Evolutionary conservation across 106 monocot genomes (phyloP).

Genomic region (Phalaenopsis aphrodite): DNA sequence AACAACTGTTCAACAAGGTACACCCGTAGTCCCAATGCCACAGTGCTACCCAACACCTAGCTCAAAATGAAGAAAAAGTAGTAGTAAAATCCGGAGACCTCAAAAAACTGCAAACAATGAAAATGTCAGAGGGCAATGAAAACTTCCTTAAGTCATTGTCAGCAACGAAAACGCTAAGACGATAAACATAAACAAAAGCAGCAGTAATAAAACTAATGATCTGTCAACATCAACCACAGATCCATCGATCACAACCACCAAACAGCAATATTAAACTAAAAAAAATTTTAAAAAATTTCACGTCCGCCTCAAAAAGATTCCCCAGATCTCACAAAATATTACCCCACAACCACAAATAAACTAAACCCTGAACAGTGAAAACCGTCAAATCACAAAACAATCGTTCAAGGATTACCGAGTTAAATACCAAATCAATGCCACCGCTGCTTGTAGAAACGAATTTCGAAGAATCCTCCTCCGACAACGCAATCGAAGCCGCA

Average conservation of each 20-base stretch:
- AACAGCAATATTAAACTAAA: background rate
- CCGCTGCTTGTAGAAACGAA: conserved; percentile 61
- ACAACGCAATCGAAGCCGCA: conserved; percentile 6
- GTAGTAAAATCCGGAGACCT: background rate
- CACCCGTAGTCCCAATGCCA: background rate
- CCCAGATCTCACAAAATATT: background rate
- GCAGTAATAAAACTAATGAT: background rate
- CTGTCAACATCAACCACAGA: conserved; percentile 2
- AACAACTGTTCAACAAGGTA: background rate
- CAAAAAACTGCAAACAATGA: background rate
- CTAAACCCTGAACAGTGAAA: background rate
- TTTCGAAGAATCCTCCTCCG: conserved; percentile 74
- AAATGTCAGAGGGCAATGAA: background rate
- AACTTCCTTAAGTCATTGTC: background rate
- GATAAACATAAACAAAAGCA: conserved; percentile 4
- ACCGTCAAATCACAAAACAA: background rate
- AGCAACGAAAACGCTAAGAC: background rate
- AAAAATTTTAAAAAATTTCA: background rate
- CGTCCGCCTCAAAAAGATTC: background rate
- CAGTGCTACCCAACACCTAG: background rate
- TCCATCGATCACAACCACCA: background rate
- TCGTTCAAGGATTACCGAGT: conserved; percentile 2
- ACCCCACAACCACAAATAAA: background rate
- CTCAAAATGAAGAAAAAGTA: background rate
- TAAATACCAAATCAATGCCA: conserved; percentile 50